Evolutionary conservation across 2,329 filamentous ascomycete genomes (phyloP).

Genomic region (Madurella fahalii): DNA sequence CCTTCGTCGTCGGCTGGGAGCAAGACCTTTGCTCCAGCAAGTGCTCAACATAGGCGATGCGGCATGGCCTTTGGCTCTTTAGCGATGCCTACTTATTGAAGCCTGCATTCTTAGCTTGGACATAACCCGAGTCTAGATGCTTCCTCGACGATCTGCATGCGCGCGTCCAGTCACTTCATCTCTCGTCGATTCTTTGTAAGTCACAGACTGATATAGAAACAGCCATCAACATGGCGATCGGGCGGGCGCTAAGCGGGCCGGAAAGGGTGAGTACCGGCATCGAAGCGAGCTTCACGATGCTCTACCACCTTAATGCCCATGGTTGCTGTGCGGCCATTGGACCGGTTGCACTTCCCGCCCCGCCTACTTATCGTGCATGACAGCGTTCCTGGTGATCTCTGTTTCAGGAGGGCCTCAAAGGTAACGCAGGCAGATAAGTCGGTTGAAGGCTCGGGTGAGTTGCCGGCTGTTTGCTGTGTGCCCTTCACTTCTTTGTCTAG

Average conservation of each 20-base stretch:
- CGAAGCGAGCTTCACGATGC: constrained; percentile 10
- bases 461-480: not conserved
- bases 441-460: constrained; percentile 4
- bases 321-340: constrained; percentile 5
- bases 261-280: constrained; percentile 16
- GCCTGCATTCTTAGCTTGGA: too few species aligned
- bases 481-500: not conserved
- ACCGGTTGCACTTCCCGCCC: constrained; percentile 5
- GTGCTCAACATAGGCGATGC: too few species aligned
- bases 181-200: too few species aligned
- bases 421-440: not conserved
- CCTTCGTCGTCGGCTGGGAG: too few species aligned
- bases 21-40: too few species aligned
- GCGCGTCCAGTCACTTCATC: too few species aligned
- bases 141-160: too few species aligned
- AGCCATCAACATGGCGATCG: constrained; percentile 12
- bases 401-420: constrained; percentile 14
- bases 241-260: constrained; percentile 11
- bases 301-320: not conserved
- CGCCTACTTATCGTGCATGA: constrained; percentile 3
- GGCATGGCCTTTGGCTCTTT: too few species aligned
- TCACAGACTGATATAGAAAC: not conserved
- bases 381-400: constrained; percentile 11
- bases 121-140: too few species aligned
- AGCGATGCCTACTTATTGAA: too few species aligned